phyloP scores from a whole-genome alignment of 345 rosid species.

The Eucalyptus coolabah region DNA sequence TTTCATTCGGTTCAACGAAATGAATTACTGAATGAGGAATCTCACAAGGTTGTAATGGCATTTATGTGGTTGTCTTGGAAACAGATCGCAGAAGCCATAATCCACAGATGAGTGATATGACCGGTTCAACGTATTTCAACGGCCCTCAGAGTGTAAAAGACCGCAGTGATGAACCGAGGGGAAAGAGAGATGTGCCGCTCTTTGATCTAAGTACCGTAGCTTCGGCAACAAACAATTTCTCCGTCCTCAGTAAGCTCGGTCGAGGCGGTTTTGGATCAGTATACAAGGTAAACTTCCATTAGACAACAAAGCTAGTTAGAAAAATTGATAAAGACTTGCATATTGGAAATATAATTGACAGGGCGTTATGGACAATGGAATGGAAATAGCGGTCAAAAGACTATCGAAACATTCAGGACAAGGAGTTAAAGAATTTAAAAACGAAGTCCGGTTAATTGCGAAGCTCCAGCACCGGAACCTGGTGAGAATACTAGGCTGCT shows the following conservation, averaged over 20 bases:
- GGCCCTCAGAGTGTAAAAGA: neutral
- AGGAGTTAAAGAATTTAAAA: slow-evolving; percentile 27
- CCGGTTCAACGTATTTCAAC: neutral
- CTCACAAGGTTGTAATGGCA: neutral
- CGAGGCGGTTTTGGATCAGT: slow-evolving; percentile 31
- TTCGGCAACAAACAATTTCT: slow-evolving; percentile 18
- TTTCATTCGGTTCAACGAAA: neutral
- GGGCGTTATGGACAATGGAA: slow-evolving; percentile 15
- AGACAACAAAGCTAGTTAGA: neutral
- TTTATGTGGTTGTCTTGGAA: neutral
- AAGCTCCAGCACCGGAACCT: slow-evolving; percentile 26
- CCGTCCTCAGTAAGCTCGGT: slow-evolving; percentile 7
- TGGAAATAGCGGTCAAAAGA: slow-evolving; percentile 24
- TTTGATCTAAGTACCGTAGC: slow-evolving; percentile 5
- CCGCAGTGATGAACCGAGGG: neutral
- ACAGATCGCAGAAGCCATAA: neutral
- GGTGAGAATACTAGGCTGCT: slow-evolving; percentile 16
- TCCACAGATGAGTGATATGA: neutral
- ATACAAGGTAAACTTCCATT: slow-evolving; percentile 10
- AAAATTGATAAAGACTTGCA: neutral
- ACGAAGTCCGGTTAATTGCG: slow-evolving; percentile 17
- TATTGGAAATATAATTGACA: neutral
- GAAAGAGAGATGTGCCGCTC: slow-evolving; percentile 1
- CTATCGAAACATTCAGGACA: slow-evolving; percentile 17
- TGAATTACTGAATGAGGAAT: neutral